Conservation (phyloP, 2,329 filamentous ascomycete species). For the Teratosphaeria nubilosa region DNA sequence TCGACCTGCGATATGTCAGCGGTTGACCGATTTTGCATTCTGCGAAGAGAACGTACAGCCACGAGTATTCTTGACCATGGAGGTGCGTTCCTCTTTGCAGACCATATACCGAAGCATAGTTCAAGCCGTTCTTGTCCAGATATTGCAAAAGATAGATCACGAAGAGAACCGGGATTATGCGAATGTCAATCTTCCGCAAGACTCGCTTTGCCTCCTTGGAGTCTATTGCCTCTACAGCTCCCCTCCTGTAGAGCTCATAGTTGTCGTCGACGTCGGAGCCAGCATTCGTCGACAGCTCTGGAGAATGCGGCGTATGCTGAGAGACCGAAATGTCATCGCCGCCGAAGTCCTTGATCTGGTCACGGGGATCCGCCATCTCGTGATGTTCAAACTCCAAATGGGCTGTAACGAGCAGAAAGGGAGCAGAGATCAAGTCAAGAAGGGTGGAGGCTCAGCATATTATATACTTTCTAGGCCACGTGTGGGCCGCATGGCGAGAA, state of each 20-base stretch:
- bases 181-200: constrained; percentile 26
- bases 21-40: constrained; percentile 3
- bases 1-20: constrained; percentile 6
- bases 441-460: background rate
- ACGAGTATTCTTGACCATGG: constrained; percentile 42
- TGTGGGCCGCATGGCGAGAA: background rate
- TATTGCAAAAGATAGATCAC: constrained; percentile 31
- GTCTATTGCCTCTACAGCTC: constrained; percentile 13
- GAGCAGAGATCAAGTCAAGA: background rate
- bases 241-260: constrained; percentile 18
- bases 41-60: constrained; percentile 29
- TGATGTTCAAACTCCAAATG: background rate
- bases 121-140: constrained; percentile 30
- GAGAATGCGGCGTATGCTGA: constrained; percentile 5
- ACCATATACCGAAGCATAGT: constrained; percentile 41
- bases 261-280: constrained; percentile 19
- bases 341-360: background rate
- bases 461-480: background rate
- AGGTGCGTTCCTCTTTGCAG: constrained; percentile 39
- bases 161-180: constrained; percentile 25
- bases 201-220: constrained; percentile 21
- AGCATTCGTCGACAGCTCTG: constrained; percentile 5
- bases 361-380: background rate
- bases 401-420: background rate
- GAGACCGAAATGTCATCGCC: constrained; percentile 2